Base-by-base conservation (phyloP, 2,329 filamentous ascomycete species). In the Daldinia sp. region DNA sequence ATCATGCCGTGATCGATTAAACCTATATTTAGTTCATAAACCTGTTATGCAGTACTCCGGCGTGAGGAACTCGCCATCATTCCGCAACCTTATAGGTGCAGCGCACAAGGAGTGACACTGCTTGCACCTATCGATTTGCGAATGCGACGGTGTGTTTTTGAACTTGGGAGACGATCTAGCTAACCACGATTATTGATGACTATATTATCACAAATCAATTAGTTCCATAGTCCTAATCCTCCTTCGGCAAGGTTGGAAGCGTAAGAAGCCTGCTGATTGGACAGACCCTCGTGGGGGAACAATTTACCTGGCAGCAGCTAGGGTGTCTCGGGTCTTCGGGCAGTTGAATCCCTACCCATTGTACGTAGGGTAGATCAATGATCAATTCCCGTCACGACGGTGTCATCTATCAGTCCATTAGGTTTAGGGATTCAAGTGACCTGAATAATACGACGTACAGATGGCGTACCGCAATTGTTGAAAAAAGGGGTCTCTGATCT, bases 181-280 rank as follows among this genome's bases (percentile, higher is more conserved):
- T 56, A 30, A 57, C 48, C 42, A 41, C 41, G 58, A 51, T 60
- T 69, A 67, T 65, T 68, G 67, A 72, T 72, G 61, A 72, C 69
- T 61, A 67, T 63, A 59, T 61, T 63, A 56, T 72, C 67, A 72
- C 69, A 65, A 72, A 72, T 65, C 69, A 67, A 58, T 13, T 67
- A 60, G 42, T 57, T 39, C 42, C 54, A 69, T 61, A 57, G 33
- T 39, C 50, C 55, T 70, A 70, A 50, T 69, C 69, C 64, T 61
- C 46, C 67, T 72, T 70, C 56, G 61, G 67, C 50, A 70, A 68
- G 59, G 60, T 67, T 54, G 59, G 55, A 66, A 58, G 20, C 10
- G 35, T 26, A 57, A 59, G 3, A 41, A 33, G n/a, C 44, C 44
- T 35, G 30, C 18, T 65, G 69, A 70, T 69, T 69, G 64, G 67